phyloP scores from a whole-genome alignment of 208 protist genomes.

The Novymonas esmeraldas region DNA sequence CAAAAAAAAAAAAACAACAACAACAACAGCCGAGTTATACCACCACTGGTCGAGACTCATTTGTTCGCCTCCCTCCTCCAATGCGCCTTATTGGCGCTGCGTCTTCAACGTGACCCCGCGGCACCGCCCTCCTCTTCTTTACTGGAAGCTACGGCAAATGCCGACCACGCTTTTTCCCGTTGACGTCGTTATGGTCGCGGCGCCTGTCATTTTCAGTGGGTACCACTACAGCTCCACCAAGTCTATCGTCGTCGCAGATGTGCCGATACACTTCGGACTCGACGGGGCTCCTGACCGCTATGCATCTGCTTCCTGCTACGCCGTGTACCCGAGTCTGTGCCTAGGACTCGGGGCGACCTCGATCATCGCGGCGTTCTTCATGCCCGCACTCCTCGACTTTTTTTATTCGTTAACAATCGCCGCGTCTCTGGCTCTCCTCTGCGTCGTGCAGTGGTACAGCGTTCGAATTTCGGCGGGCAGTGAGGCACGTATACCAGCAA shows the following conservation, averaged over 20 bases:
- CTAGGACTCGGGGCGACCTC: conserved; percentile 1
- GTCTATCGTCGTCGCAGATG: background rate
- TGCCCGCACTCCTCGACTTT: conserved; percentile 3
- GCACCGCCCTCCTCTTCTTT: background rate
- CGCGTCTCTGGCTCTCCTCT: conserved; percentile 3
- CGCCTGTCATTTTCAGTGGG: background rate
- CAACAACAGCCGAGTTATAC: too few species aligned
- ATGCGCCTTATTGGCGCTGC: too few species aligned
- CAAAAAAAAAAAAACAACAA: too few species aligned
- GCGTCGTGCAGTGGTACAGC: conserved; percentile 10
- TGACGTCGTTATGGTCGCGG: background rate
- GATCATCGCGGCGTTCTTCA: background rate
- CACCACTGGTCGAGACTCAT: too few species aligned
- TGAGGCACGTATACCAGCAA: background rate
- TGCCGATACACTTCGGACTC: conserved; percentile 13
- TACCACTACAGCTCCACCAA: conserved; percentile 4
- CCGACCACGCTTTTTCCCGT: background rate
- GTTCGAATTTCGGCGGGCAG: conserved; percentile 1
- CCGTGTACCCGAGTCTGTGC: background rate
- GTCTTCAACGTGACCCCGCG: too few species aligned
- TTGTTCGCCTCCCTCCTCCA: too few species aligned
- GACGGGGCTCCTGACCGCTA: conserved; percentile 8
- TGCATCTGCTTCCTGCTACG: background rate
- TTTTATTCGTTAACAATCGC: conserved; percentile 7
- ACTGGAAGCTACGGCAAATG: background rate